Percentiles rank a stretch among this genome's conserved stretches.
phyloP scores from a whole-genome alignment of 2,329 filamentous ascomycete species.

The Claviceps arundinis region DNA sequence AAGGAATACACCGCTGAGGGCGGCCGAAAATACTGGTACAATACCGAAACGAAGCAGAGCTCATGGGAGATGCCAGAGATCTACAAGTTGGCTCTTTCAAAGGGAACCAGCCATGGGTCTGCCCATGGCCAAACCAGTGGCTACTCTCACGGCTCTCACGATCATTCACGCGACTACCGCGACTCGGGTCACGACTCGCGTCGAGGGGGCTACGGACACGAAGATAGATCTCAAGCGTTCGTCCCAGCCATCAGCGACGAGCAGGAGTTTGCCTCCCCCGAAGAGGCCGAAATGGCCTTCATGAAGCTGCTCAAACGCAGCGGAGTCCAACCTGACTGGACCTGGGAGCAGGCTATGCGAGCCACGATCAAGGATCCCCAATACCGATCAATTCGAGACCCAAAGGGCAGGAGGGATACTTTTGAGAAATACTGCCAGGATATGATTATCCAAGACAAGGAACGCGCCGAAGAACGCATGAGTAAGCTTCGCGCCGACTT shows the following conservation, averaged over 20 bases:
- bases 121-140: slow-evolving; percentile 31
- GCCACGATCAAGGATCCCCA: slow-evolving; percentile 81
- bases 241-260: slow-evolving; percentile 53
- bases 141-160: slow-evolving; percentile 21
- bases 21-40: slow-evolving; percentile 90
- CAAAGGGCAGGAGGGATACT: slow-evolving; percentile 75
- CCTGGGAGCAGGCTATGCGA: slow-evolving; percentile 81
- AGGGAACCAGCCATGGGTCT: neutral
- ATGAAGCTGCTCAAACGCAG: slow-evolving; percentile 76
- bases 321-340: slow-evolving; percentile 82
- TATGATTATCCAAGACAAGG: slow-evolving; percentile 82
- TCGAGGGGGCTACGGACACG: slow-evolving; percentile 43
- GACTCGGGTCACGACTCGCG: slow-evolving; percentile 38
- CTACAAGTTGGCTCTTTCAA: slow-evolving; percentile 60
- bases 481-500: slow-evolving; percentile 89
- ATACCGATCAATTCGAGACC: slow-evolving; percentile 85
- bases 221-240: slow-evolving; percentile 43
- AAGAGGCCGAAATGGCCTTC: slow-evolving; percentile 89
- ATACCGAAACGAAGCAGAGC: slow-evolving; percentile 81
- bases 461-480: slow-evolving; percentile 83
- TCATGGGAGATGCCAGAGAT: slow-evolving; percentile 87
- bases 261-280: slow-evolving; percentile 63
- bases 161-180: slow-evolving; percentile 27
- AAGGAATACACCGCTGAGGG: slow-evolving; percentile 81
- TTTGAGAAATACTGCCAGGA: slow-evolving; percentile 95